Conservation (phyloP, 2,329 filamentous ascomycete genomes). For the Ilyonectria destructans region DNA sequence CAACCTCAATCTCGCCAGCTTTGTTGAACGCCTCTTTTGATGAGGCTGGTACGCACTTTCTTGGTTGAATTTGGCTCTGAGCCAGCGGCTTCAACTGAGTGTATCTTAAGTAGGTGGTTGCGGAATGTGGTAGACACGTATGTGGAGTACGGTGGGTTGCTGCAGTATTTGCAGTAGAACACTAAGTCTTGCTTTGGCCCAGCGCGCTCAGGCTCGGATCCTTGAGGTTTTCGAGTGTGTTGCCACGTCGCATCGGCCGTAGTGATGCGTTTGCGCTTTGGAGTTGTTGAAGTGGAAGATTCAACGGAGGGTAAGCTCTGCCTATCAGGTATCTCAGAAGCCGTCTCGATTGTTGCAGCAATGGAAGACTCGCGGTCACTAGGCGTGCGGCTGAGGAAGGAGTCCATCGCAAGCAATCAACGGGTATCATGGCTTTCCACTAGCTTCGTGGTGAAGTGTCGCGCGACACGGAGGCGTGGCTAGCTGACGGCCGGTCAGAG, state of each 20-base stretch:
- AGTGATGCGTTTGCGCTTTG: neutral
- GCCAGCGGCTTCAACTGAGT: no score
- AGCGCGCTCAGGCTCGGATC: neutral
- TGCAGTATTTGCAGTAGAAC: neutral
- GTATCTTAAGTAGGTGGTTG: no score
- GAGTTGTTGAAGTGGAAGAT: slow-evolving; percentile 2
- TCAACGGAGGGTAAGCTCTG: slow-evolving; percentile 1
- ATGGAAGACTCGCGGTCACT: neutral
- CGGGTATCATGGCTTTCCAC: neutral
- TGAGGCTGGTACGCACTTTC: no score
- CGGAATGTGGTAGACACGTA: no score
- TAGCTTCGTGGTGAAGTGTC: neutral
- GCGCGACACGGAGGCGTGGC: no score
- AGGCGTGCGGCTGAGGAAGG: slow-evolving; percentile 5
- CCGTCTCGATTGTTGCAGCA: neutral
- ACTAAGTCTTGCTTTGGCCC: neutral
- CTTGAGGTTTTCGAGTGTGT: no score
- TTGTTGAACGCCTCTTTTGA: no score
- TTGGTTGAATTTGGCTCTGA: no score
- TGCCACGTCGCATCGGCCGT: neutral
- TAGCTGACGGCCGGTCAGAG: no score
- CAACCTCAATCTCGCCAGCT: no score
- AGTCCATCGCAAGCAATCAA: slow-evolving; percentile 1
- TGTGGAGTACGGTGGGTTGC: no score
- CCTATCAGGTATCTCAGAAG: neutral